A percentile compares a stretch with the other conserved stretches of the same genome.
Evolutionary conservation across 345 rosid species (phyloP).

Genomic region (Euphorbia tirucalli): DNA sequence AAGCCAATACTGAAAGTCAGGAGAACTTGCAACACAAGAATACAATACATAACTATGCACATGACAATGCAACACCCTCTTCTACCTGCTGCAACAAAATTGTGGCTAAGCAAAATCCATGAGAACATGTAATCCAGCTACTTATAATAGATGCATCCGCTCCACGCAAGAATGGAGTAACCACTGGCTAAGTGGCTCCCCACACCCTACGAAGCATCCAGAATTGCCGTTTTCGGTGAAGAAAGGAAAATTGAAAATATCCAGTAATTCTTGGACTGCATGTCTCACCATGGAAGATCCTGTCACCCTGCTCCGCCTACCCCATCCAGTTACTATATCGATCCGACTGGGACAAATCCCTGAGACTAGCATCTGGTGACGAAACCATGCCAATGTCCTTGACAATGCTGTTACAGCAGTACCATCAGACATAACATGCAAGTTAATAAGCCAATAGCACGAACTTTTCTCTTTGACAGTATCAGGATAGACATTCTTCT

Average conservation of each 20-base stretch:
- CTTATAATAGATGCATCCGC: slow-evolving; percentile 82
- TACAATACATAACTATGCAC: not conserved
- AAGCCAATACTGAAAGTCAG: not conserved
- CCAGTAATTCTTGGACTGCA: slow-evolving; percentile 72
- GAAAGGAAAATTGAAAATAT: slow-evolving; percentile 75
- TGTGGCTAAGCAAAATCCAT: slow-evolving; percentile 8
- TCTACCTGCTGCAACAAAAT: slow-evolving; percentile 33
- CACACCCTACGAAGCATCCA: slow-evolving; percentile 86
- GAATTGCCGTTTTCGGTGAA: slow-evolving; percentile 76
- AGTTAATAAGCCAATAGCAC: slow-evolving; percentile 86
- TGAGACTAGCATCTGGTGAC: slow-evolving; percentile 59
- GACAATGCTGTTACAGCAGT: slow-evolving; percentile 82
- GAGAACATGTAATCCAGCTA: not conserved
- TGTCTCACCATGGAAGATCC: slow-evolving; percentile 84
- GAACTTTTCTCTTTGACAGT: slow-evolving; percentile 73
- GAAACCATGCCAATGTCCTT: slow-evolving; percentile 89
- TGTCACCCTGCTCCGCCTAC: slow-evolving; percentile 83
- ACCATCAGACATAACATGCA: slow-evolving; percentile 97
- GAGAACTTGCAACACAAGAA: not conserved
- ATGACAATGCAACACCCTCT: not conserved
- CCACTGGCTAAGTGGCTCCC: slow-evolving; percentile 75
- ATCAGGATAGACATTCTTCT: slow-evolving; percentile 80
- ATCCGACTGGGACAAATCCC: slow-evolving; percentile 70
- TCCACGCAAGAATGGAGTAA: slow-evolving; percentile 77
- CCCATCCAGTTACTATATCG: slow-evolving; percentile 97